Base-by-base conservation (phyloP, 768 basidiomycete genomes). In the Boletus sensibilis region DNA sequence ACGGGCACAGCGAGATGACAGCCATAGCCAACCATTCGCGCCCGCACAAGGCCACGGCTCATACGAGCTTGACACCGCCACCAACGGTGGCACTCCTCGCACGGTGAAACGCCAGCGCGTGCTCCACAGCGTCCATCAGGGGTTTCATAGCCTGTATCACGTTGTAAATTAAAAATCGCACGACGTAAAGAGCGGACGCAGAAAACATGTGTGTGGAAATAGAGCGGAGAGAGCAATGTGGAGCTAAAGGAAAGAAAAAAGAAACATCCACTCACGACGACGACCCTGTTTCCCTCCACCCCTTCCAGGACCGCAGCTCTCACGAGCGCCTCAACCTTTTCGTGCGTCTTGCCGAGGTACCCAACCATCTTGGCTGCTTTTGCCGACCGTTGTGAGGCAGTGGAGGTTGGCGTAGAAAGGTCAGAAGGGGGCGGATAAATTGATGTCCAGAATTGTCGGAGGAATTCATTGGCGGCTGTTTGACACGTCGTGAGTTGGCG, bases 381-480 rank as follows among this genome's bases (percentile, higher is more conserved):
- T 6, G 82, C 79, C 1, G 83, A 80, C 61, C 87, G 85, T 66
- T 96, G 91, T 1, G 82, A 79, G 3, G 85, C 80, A 0, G 85
- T 86, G 2, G 76, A 74, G 3, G 75, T 75, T 3, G 82, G 68
- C 0, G 80, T 77, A 52, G 81, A 80, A 18, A 76, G 64, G 47
- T 90, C 90, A 18, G 79, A 75, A 1, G 80, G 72, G 7, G 88
- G 84, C 6, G 94, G 95, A 59, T 93, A 89, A 48, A 90, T 82
- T 2, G 93, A 83, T 2, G 87, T 81, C 94, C 95, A 98, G 69
- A 94, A 98, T 69, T 98, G 97, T 29, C 96, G 86, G 14, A 99
- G 78, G 70, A 98, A 97, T 68, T 99, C 97, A 65, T 93, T 94
- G 12, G 95, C 88, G 4, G 95, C 89, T 1, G 92, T 92, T 67